Conservation (phyloP, 2,329 filamentous ascomycete species). For the Thermoascus crustaceus region DNA sequence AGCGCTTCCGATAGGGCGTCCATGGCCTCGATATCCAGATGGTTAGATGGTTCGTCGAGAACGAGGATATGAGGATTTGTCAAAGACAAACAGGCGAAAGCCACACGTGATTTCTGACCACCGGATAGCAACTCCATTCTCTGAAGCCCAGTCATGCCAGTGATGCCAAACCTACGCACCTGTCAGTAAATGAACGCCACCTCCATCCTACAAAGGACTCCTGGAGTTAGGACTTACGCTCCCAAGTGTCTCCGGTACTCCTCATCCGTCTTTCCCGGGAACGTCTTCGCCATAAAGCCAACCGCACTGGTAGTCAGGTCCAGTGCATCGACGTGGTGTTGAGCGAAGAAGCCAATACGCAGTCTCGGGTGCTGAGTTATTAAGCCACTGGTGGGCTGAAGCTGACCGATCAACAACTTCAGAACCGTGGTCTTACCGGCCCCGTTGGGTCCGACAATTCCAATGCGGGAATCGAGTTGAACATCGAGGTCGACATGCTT, state of each 20-base stretch:
- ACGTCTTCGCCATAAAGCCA: constrained; percentile 89
- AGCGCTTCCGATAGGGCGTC: constrained; percentile 83
- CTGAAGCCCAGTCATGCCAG: constrained; percentile 90
- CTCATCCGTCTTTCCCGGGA: constrained; percentile 86
- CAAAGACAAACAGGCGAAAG: constrained; percentile 90
- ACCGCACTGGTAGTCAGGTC: constrained; percentile 85
- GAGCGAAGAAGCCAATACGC: constrained; percentile 91
- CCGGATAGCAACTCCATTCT: constrained; percentile 92
- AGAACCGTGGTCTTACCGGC: constrained; percentile 98
- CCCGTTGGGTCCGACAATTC: constrained; percentile 98
- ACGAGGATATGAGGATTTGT: constrained; percentile 95
- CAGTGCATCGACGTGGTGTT: constrained; percentile 94
- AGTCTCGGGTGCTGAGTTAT: constrained; percentile 85
- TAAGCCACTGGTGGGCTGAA: constrained; percentile 66
- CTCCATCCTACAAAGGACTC: constrained; percentile 1
- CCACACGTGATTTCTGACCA: constrained; percentile 96
- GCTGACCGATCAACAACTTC: constrained; percentile 87
- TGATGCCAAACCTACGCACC: constrained; percentile 53
- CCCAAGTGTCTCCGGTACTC: constrained; percentile 94
- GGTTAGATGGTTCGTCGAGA: constrained; percentile 96
- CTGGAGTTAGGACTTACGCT: constrained; percentile 50
- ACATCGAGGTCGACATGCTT: constrained; percentile 88
- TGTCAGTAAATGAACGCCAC: constrained; percentile 16
- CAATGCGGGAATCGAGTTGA: constrained; percentile 94
- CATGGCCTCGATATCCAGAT: constrained; percentile 98